A percentile compares a stretch with the other conserved stretches of the same genome.
These are phyloP conservation scores for Stachybotrys chlorohalonatus DNA, from an alignment of 2,329 filamentous ascomycete genomes.

Conservation along the genomic window DNA sequence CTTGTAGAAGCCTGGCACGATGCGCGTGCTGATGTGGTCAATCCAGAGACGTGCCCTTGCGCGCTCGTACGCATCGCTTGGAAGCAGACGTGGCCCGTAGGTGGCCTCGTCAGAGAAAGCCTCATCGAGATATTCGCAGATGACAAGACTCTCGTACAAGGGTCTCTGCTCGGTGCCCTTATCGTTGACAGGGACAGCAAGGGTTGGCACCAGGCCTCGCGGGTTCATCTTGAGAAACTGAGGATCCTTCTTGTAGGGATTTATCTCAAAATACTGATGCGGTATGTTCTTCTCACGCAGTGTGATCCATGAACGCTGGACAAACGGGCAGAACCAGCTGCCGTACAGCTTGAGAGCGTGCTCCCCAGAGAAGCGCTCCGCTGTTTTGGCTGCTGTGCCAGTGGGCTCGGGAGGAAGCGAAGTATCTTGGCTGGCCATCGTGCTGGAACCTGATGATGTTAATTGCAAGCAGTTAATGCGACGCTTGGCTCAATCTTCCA, in stretches of 20 bases:
- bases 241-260: slow-evolving; percentile 65
- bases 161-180: slow-evolving; percentile 36
- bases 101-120: slow-evolving; percentile 41
- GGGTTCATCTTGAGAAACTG: slow-evolving; percentile 65
- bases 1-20: slow-evolving; percentile 62
- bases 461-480: background rate
- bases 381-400: slow-evolving; percentile 39
- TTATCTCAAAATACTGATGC: slow-evolving; percentile 70
- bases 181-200: slow-evolving; percentile 35
- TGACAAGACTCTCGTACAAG: slow-evolving; percentile 63
- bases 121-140: slow-evolving; percentile 71
- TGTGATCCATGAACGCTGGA: slow-evolving; percentile 65
- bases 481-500: background rate
- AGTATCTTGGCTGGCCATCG: slow-evolving; percentile 38
- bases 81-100: slow-evolving; percentile 43
- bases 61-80: slow-evolving; percentile 51
- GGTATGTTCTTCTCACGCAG: slow-evolving; percentile 64
- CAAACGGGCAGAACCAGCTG: slow-evolving; percentile 65
- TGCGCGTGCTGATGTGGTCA: slow-evolving; percentile 57
- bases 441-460: background rate
- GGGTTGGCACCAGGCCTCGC: slow-evolving; percentile 64
- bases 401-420: slow-evolving; percentile 36
- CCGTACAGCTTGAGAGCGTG: slow-evolving; percentile 58
- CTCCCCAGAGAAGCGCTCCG: slow-evolving; percentile 32
- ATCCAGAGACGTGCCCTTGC: slow-evolving; percentile 65